Percentiles rank a stretch among this genome's conserved stretches.
Evolutionary conservation across 495 filamentous ascomycete species (phyloP).

Genomic region (Neurospora tetraspora): DNA sequence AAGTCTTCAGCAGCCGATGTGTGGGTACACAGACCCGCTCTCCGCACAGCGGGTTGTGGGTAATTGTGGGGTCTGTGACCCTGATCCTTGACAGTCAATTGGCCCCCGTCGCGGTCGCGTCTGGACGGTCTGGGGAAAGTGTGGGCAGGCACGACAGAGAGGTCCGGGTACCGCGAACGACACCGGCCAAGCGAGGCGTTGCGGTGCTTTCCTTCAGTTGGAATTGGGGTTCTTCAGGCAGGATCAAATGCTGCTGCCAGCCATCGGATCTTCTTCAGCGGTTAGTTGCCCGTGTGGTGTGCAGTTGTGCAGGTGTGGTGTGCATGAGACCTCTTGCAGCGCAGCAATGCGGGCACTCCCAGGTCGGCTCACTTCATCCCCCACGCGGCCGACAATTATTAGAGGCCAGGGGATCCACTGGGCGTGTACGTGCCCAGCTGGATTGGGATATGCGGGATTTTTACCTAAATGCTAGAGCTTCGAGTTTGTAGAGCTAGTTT

Average conservation of each 20-base stretch:
- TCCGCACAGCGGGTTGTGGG: background rate
- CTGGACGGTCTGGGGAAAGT: background rate
- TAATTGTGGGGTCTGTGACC: background rate
- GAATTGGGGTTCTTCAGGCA: background rate
- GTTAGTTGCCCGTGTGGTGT: background rate
- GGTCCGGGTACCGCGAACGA: background rate
- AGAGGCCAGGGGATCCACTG: too few relatives aligned
- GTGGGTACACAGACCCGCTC: background rate
- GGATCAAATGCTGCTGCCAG: background rate
- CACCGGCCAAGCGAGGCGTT: background rate
- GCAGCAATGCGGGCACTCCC: background rate
- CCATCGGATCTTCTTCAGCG: background rate
- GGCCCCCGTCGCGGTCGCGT: background rate
- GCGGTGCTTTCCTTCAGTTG: background rate
- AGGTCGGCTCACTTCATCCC: background rate
- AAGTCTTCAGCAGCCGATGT: background rate
- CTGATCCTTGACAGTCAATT: background rate
- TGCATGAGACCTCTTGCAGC: background rate
- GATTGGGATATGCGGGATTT: too few relatives aligned
- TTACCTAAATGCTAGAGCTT: too few relatives aligned
- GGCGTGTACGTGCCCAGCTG: too few relatives aligned
- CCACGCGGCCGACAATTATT: background rate
- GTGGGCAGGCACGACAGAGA: background rate
- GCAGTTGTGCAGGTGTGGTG: background rate
- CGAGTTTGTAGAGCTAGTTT: too few relatives aligned